phyloP scores from a whole-genome alignment of 176 grass and related monocot species.

The Ananas comosus region DNA sequence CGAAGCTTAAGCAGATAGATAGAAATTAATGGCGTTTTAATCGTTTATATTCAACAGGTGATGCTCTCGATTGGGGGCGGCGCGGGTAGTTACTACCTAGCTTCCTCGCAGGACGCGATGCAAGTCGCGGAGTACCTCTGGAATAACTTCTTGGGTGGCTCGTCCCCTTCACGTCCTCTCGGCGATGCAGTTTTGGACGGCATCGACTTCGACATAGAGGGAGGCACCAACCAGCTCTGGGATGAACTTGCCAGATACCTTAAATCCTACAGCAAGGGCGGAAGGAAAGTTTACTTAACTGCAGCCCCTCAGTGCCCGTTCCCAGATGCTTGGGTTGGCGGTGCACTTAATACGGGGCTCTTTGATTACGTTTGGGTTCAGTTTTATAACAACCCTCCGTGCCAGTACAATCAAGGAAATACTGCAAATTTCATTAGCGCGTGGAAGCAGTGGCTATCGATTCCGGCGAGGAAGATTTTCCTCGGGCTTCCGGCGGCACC shows the following conservation, averaged over 20 bases:
- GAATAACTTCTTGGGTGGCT: constrained; percentile 63
- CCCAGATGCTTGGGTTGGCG: constrained; percentile 53
- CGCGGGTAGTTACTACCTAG: constrained; percentile 43
- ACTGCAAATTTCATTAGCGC: constrained; percentile 20
- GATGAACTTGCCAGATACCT: constrained; percentile 45
- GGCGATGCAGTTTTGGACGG: constrained; percentile 58
- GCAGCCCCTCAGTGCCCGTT: constrained; percentile 74
- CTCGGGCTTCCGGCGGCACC: constrained; percentile 57
- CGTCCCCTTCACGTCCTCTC: constrained; percentile 29
- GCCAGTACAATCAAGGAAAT: constrained; percentile 19
- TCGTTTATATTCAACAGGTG: neutral
- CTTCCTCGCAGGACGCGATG: constrained; percentile 33
- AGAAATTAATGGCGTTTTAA: no score
- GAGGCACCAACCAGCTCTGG: constrained; percentile 46
- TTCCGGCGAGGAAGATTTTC: constrained; percentile 36
- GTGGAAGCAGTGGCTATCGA: constrained; percentile 41
- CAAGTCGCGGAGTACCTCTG: constrained; percentile 46
- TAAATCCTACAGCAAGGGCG: constrained; percentile 9
- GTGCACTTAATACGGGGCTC: constrained; percentile 30
- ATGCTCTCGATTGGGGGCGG: constrained; percentile 61
- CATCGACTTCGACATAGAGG: constrained; percentile 81
- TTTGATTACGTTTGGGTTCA: constrained; percentile 23
- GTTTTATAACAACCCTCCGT: constrained; percentile 21
- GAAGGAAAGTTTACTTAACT: constrained; percentile 21
- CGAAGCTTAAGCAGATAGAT: no score